These are phyloP conservation scores for Parastagonospora avenae DNA, from an alignment of 2,329 filamentous ascomycete genomes.

Conservation along the genomic window DNA sequence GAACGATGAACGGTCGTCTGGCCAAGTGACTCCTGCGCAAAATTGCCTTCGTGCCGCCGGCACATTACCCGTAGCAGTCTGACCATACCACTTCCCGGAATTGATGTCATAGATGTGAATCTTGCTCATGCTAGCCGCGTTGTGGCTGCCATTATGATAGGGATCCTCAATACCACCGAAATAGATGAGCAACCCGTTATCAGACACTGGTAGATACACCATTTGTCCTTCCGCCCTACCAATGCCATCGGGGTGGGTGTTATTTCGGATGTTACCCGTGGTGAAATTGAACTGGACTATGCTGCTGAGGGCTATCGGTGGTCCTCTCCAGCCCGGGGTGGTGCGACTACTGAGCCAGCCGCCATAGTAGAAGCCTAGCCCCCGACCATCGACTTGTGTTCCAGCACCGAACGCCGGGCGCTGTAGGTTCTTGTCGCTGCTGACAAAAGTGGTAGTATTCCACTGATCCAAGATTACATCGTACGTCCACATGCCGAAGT, in stretches of 20 bases:
- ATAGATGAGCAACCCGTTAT: constrained; percentile 65
- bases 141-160: constrained; percentile 54
- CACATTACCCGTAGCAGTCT: constrained; percentile 60
- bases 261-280: constrained; percentile 58
- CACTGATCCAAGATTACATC: constrained; percentile 63
- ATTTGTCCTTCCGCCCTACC: constrained; percentile 65
- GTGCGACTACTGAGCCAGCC: constrained; percentile 65
- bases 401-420: constrained; percentile 64
- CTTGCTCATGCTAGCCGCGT: constrained; percentile 40
- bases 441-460: constrained; percentile 53
- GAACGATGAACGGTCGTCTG: constrained; percentile 64
- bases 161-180: constrained; percentile 64
- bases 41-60: constrained; percentile 62
- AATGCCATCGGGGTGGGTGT: constrained; percentile 57
- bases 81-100: constrained; percentile 64
- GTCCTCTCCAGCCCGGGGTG: constrained; percentile 57
- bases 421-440: constrained; percentile 45
- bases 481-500: constrained; percentile 61
- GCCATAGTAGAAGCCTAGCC: constrained; percentile 66
- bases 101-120: constrained; percentile 67
- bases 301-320: constrained; percentile 56
- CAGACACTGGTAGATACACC: constrained; percentile 65
- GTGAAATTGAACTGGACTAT: constrained; percentile 64
- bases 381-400: constrained; percentile 59
- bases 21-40: constrained; percentile 66